Conservation (phyloP, 2,329 filamentous ascomycete genomes). For the Ascochyta pisi region DNA sequence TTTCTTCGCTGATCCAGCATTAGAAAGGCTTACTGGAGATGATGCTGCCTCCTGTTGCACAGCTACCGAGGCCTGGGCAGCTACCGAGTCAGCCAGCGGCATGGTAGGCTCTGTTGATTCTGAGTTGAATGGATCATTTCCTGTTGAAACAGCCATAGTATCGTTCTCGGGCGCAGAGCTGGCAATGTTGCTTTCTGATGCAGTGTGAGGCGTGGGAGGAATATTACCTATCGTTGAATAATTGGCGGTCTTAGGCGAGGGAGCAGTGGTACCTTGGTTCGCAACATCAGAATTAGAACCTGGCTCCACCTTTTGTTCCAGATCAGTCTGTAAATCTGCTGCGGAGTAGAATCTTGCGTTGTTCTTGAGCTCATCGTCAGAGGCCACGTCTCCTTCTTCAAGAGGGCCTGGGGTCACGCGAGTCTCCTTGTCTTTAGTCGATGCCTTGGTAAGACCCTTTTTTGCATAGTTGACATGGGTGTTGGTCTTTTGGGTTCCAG, state of each 20-base stretch:
- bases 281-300: neutral
- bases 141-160: neutral
- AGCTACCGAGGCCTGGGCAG: neutral
- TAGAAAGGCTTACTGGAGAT: neutral
- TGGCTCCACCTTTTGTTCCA: slow-evolving; percentile 3
- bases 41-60: neutral
- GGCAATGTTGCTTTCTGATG: neutral
- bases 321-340: slow-evolving; percentile 27
- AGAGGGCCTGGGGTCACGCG: neutral
- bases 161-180: neutral
- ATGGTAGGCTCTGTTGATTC: neutral
- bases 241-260: neutral
- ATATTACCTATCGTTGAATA: neutral
- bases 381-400: slow-evolving; percentile 10
- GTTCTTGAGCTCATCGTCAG: slow-evolving; percentile 35
- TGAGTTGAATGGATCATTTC: neutral
- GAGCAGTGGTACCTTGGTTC: slow-evolving; percentile 10
- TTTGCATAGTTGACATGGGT: neutral
- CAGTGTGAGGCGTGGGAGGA: neutral
- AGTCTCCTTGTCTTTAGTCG: neutral
- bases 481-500: neutral
- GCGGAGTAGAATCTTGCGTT: slow-evolving; percentile 35
- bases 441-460: neutral
- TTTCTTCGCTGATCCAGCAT: slow-evolving; percentile 25
- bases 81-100: neutral